These are phyloP conservation scores for Gossypium turneri DNA, from an alignment of 345 rosid species.

Conservation along the genomic window DNA sequence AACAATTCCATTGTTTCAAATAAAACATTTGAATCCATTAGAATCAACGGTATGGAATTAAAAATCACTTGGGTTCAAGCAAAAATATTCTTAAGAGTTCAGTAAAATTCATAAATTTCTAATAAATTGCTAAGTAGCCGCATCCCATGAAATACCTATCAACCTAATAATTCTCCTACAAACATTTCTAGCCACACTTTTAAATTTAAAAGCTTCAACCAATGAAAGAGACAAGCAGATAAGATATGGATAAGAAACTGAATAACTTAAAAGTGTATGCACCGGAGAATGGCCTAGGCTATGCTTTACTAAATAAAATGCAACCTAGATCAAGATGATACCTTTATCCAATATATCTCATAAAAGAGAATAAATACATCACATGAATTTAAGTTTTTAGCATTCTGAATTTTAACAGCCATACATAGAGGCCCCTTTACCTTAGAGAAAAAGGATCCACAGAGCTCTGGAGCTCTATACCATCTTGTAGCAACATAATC, in stretches of 20 bases:
- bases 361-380: not conserved
- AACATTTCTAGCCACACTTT: not conserved
- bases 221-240: not conserved
- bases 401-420: not conserved
- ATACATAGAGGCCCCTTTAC: constrained; percentile 27
- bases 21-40: no score
- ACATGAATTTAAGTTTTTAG: not conserved
- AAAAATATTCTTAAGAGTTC: no score
- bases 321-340: not conserved
- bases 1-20: no score
- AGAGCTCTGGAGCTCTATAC: constrained; percentile 98
- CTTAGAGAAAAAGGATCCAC: constrained; percentile 98
- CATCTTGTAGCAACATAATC: constrained; percentile 98
- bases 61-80: no score
- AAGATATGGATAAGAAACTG: not conserved
- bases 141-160: not conserved
- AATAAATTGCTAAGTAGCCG: not conserved
- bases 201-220: not conserved
- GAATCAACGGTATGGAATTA: no score
- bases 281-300: not conserved
- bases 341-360: not conserved
- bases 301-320: not conserved
- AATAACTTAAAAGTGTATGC: not conserved
- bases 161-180: not conserved
- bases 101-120: no score